Conservation (phyloP, 2,329 filamentous ascomycete species). For the Coniochaeta sp. region DNA sequence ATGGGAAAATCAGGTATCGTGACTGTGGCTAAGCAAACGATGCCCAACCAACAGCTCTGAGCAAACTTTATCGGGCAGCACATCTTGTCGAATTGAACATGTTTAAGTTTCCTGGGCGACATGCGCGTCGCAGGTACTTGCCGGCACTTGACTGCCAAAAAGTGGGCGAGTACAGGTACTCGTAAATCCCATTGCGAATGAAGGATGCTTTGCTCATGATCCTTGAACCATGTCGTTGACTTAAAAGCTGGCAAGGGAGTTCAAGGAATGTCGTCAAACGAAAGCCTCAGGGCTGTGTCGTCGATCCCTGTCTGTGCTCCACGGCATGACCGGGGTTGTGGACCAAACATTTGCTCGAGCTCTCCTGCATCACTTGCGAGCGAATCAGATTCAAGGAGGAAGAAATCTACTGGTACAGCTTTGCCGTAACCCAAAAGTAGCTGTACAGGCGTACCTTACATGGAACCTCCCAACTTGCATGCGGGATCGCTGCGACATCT, state of each 20-base stretch:
- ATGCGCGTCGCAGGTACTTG: conserved; percentile 7
- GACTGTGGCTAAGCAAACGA: conserved; percentile 3
- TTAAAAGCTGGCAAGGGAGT: conserved; percentile 10
- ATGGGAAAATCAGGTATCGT: background rate
- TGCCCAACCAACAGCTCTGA: conserved; percentile 12
- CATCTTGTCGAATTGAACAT: background rate
- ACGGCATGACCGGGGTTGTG: conserved; percentile 8
- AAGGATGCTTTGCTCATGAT: conserved; percentile 23
- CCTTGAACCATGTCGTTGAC: conserved; percentile 14
- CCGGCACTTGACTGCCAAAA: conserved; percentile 10
- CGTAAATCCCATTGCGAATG: conserved; percentile 7
- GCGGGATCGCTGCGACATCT: background rate
- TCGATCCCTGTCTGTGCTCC: conserved; percentile 18
- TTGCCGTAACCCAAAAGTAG: background rate
- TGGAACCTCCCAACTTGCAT: background rate
- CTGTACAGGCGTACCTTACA: background rate
- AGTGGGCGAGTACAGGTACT: conserved; percentile 13
- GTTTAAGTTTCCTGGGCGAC: background rate
- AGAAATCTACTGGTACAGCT: conserved; percentile 9
- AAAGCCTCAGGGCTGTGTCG: conserved; percentile 7
- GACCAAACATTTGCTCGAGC: conserved; percentile 7
- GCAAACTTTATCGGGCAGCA: conserved; percentile 10
- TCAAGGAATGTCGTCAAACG: conserved; percentile 26
- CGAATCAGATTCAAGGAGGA: conserved; percentile 12
- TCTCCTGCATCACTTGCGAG: conserved; percentile 7